These are phyloP conservation scores for Termitomyces eurrhizus DNA, from an alignment of 768 basidiomycete genomes.

Conservation along the genomic window DNA sequence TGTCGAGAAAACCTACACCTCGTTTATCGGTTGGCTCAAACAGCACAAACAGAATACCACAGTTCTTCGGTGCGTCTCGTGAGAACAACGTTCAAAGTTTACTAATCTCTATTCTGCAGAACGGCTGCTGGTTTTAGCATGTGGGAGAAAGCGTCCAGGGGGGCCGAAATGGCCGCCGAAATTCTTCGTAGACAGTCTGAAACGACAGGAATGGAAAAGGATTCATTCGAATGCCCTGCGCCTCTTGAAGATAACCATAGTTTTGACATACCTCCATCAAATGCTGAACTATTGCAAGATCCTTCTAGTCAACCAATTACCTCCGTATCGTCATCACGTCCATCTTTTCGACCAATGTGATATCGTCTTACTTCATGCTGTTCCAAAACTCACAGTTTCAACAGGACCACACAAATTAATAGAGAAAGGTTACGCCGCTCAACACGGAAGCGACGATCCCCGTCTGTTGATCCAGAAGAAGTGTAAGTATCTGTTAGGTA, in stretches of 20 bases:
- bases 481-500: slow-evolving; percentile 39
- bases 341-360: slow-evolving; percentile 8
- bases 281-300: slow-evolving; percentile 3
- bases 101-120: slow-evolving; percentile 1
- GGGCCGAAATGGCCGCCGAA: not conserved
- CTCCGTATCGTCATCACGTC: slow-evolving; percentile 4
- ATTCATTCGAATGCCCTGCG: slow-evolving; percentile 5
- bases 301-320: slow-evolving; percentile 1
- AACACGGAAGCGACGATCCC: slow-evolving; percentile 18
- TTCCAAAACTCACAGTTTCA: not conserved
- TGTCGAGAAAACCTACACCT: not conserved
- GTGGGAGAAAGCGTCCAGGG: slow-evolving; percentile 5
- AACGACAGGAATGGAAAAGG: not conserved
- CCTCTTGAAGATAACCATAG: slow-evolving; percentile 7
- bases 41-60: not conserved
- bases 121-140: not conserved
- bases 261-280: slow-evolving; percentile 3
- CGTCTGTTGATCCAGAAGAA: slow-evolving; percentile 53
- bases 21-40: slow-evolving; percentile 13
- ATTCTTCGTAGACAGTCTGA: not conserved
- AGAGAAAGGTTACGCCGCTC: slow-evolving; percentile 10
- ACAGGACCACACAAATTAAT: slow-evolving; percentile 2
- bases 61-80: slow-evolving; percentile 4
- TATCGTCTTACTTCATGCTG: not conserved
- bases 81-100: not conserved